Conservation (phyloP, 495 filamentous ascomycete genomes). For the Penicillium antarcticum region DNA sequence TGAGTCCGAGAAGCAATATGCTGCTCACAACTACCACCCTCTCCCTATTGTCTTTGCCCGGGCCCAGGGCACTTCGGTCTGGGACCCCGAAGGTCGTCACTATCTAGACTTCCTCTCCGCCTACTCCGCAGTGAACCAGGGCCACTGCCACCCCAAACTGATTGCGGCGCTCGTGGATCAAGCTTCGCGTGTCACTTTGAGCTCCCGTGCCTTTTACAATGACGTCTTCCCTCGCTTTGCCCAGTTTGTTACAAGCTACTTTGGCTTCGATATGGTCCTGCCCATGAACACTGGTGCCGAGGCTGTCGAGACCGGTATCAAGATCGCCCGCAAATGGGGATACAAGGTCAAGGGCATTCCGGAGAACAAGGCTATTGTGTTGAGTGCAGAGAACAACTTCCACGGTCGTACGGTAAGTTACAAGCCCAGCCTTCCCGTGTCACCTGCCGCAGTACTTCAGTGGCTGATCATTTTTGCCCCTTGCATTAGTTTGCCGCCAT, state of each 20-base stretch:
- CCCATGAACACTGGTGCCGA: slow-evolving; percentile 99
- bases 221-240: slow-evolving; percentile 98
- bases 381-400: slow-evolving; percentile 89
- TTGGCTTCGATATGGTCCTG: slow-evolving; percentile 97
- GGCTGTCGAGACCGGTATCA: slow-evolving; percentile 97
- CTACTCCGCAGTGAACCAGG: slow-evolving; percentile 98
- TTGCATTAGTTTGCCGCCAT: slow-evolving; percentile 82
- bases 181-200: slow-evolving; percentile 85
- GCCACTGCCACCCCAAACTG: slow-evolving; percentile 96
- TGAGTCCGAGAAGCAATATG: slow-evolving; percentile 73
- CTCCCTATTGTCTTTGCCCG: slow-evolving; percentile 88
- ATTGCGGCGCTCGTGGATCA: slow-evolving; percentile 87
- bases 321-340: slow-evolving; percentile 98
- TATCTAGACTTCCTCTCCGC: slow-evolving; percentile 98
- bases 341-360: slow-evolving; percentile 95
- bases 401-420: slow-evolving; percentile 85
- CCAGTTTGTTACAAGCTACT: slow-evolving; percentile 80
- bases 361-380: slow-evolving; percentile 76
- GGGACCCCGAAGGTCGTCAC: slow-evolving; percentile 95
- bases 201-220: slow-evolving; percentile 96
- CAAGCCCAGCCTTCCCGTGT: not conserved
- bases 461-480: slow-evolving; percentile 13
- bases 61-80: slow-evolving; percentile 80
- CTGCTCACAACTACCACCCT: slow-evolving; percentile 98
- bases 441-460: slow-evolving; percentile 1